phyloP scores from a whole-genome alignment of 1,139 yeast genomes.

The Lodderomyces pseudojiufengensis region DNA sequence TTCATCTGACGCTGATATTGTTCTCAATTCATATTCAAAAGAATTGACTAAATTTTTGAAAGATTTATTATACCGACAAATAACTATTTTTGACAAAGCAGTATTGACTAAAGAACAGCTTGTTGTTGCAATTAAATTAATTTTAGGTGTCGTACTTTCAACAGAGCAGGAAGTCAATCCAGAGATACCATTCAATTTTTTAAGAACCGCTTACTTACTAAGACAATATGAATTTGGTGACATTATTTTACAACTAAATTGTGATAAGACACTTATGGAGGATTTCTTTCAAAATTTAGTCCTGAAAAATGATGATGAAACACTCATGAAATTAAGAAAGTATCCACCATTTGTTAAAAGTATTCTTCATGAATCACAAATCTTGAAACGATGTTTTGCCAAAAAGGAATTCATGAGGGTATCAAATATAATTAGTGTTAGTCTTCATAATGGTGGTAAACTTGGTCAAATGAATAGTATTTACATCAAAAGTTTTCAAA shows the following conservation, averaged over 20 bases:
- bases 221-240: slow-evolving; percentile 24
- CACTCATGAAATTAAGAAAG: slow-evolving; percentile 26
- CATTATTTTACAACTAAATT: slow-evolving; percentile 17
- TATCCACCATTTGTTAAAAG: slow-evolving; percentile 29
- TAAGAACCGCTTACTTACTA: slow-evolving; percentile 35
- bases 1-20: slow-evolving; percentile 11
- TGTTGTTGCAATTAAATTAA: slow-evolving; percentile 27
- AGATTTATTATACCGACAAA: slow-evolving; percentile 43
- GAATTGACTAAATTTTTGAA: slow-evolving; percentile 24
- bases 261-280: slow-evolving; percentile 18
- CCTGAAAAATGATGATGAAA: slow-evolving; percentile 39
- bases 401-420: slow-evolving; percentile 26
- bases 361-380: slow-evolving; percentile 23
- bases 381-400: slow-evolving; percentile 18
- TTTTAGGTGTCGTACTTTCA: slow-evolving; percentile 30
- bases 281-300: slow-evolving; percentile 33
- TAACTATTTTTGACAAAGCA: slow-evolving; percentile 32
- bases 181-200: slow-evolving; percentile 34
- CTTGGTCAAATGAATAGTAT: slow-evolving; percentile 37
- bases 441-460: slow-evolving; percentile 39
- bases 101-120: slow-evolving; percentile 29
- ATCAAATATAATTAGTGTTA: slow-evolving; percentile 32
- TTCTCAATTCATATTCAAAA: slow-evolving; percentile 7
- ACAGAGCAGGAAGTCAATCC: slow-evolving; percentile 15
- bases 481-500: slow-evolving; percentile 35